Conservation (phyloP, 176 grass and related monocot genomes). For the Hyparrhenia diplandra region DNA sequence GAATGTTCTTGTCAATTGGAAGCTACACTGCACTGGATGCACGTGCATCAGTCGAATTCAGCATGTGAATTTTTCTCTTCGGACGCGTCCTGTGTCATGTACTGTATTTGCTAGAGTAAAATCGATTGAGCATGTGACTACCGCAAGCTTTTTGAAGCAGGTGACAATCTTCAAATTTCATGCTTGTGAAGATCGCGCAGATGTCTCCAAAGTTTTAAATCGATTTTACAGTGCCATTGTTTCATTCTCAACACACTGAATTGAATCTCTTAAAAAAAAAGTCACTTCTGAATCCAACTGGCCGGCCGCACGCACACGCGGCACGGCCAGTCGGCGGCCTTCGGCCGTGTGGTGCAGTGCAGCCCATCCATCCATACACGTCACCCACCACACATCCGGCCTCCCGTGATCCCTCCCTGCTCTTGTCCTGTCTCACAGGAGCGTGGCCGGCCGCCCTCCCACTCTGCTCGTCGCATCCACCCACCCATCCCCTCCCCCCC, state of each 20-base stretch:
- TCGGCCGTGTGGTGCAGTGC: not conserved
- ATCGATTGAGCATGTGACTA: not conserved
- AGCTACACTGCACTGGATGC: not conserved
- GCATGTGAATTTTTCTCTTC: not conserved
- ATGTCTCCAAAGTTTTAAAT: not conserved
- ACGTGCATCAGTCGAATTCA: not conserved
- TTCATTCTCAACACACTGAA: not conserved
- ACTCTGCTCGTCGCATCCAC: not conserved
- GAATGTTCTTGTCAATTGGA: not conserved
- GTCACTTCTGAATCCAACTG: too few relatives aligned
- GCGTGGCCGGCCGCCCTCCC: not conserved
- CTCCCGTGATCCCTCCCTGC: conserved; percentile 2
- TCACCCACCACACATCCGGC: not conserved
- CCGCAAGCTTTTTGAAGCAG: too few relatives aligned
- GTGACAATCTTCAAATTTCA: too few relatives aligned
- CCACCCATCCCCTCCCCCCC: not conserved
- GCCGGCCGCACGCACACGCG: not conserved
- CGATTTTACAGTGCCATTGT: not conserved
- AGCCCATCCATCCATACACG: conserved; percentile 18
- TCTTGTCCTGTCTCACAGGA: not conserved
- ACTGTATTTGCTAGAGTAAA: not conserved
- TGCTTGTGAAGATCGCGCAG: too few relatives aligned
- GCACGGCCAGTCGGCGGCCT: not conserved
- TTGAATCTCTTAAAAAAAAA: too few relatives aligned
- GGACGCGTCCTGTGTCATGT: not conserved